Evolutionary conservation across 2,329 filamentous ascomycete genomes (phyloP), one percentile per base, ranked within the genome.

Genomic region (Aspergillus glaucus): DNA sequence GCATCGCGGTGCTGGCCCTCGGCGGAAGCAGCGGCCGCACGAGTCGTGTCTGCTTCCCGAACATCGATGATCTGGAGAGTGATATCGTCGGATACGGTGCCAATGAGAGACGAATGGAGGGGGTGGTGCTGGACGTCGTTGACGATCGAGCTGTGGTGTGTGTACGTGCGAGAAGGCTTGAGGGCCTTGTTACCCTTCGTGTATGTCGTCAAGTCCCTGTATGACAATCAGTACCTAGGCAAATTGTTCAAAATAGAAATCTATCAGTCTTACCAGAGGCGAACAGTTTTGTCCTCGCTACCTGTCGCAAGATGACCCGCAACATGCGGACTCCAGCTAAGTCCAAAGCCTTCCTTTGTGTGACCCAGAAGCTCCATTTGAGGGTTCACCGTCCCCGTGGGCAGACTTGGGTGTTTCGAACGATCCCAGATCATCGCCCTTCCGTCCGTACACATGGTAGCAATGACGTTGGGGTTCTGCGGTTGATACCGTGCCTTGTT

Each of bases 401-500:
- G 90, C 54, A 85, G 76, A 48, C 85, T 82, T 44, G 86, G 85
- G 67, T 97, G 92, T 78, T 96, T 97, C 46, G 92, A 95, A 57
- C 92, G 85, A 73, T 98, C 93, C 73, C 94, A 98, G 58, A 98
- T 84, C 67, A 97, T 83, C 39, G 96, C 87, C 57, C 84, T 86
- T 54, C 88, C 87, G 66, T 96, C 88, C 6, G 88, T 82, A 55
- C 88, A 90, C 72, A 96, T 85, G 0, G 93, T 96, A 3, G 93
- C 93, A 61, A 98, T 94, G 50, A 98, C 84, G 62, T 98, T 90
- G 4, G 92, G 90, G 64, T 98, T 98, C 68, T 97, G 92, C 10
- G 93, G 93, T 71, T 96, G 91, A 66, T 97, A 97, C 58, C 93
- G 85, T 14, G 93, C 94, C 75, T 97, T 98, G 79, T 98, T 98